phyloP scores from a whole-genome alignment of 371 early-diverging fungal species.

The Mortierella sp. region DNA sequence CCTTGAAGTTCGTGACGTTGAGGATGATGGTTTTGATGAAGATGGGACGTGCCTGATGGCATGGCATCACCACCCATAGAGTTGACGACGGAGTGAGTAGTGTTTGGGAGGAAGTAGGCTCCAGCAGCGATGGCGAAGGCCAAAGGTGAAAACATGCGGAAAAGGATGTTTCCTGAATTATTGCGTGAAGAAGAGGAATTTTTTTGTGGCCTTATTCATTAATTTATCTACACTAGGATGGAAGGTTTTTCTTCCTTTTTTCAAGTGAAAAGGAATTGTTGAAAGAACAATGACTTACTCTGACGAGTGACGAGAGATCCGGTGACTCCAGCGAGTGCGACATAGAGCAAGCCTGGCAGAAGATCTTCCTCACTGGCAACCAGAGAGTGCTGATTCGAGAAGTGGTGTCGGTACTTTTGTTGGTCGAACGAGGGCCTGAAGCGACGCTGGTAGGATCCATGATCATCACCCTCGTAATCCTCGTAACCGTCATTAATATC shows the following conservation, averaged over 20 bases:
- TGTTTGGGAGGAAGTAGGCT: constrained; percentile 37
- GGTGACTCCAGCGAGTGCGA: constrained; percentile 34
- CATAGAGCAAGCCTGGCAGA: constrained; percentile 43
- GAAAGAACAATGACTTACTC: constrained; percentile 14
- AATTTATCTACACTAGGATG: too few relatives aligned
- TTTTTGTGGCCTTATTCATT: too few relatives aligned
- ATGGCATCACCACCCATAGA: constrained; percentile 23
- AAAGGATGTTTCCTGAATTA: constrained; percentile 46
- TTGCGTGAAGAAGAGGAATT: too few relatives aligned
- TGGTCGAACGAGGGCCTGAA: not conserved
- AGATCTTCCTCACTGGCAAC: constrained; percentile 37
- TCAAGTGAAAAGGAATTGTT: not conserved
- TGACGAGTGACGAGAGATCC: constrained; percentile 49
- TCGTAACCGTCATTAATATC: not conserved
- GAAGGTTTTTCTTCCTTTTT: too few relatives aligned
- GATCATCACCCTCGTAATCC: not conserved
- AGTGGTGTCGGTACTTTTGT: not conserved
- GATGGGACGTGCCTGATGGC: not conserved
- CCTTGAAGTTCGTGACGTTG: not conserved
- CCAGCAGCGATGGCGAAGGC: constrained; percentile 47
- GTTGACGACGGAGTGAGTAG: constrained; percentile 34
- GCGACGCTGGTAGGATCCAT: constrained; percentile 2
- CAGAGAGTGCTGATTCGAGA: constrained; percentile 13
- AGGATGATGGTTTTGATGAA: constrained; percentile 2
- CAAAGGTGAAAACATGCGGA: constrained; percentile 43